phyloP scores from a whole-genome alignment of 1,139 yeast species.

The Pichiaceae sp. region DNA sequence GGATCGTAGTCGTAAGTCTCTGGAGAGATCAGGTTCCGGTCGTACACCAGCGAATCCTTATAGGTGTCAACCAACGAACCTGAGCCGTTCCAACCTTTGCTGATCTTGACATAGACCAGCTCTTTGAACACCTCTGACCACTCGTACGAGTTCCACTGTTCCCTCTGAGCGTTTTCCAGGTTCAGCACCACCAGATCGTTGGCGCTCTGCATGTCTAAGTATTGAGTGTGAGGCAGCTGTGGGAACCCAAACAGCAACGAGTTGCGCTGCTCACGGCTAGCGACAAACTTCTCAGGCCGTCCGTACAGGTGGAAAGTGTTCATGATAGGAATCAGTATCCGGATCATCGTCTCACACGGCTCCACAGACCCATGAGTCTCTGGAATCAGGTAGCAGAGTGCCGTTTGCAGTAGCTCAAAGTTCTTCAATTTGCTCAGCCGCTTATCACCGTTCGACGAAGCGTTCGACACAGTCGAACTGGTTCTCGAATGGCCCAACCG shows the following conservation, averaged over 20 bases:
- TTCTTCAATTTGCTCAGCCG: constrained; percentile 13
- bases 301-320: constrained; percentile 50
- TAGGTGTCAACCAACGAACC: constrained; percentile 24
- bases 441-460: constrained; percentile 18
- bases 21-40: constrained; percentile 10
- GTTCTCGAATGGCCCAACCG: constrained; percentile 15
- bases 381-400: constrained; percentile 40
- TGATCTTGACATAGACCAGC: constrained; percentile 21
- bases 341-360: constrained; percentile 49
- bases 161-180: constrained; percentile 25
- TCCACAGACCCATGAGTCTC: constrained; percentile 46
- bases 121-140: constrained; percentile 36
- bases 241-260: constrained; percentile 50
- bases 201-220: constrained; percentile 35
- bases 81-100: constrained; percentile 25
- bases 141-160: constrained; percentile 32
- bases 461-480: constrained; percentile 18
- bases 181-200: constrained; percentile 27
- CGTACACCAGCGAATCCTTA: constrained; percentile 21
- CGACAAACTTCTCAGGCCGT: constrained; percentile 40
- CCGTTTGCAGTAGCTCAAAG: constrained; percentile 30
- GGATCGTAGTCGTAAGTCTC: constrained; percentile 17
- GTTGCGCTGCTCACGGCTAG: constrained; percentile 35
- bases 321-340: constrained; percentile 43
- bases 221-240: constrained; percentile 46